Base-by-base conservation (phyloP, 106 monocot species). In the Narthecium ossifragum region DNA sequence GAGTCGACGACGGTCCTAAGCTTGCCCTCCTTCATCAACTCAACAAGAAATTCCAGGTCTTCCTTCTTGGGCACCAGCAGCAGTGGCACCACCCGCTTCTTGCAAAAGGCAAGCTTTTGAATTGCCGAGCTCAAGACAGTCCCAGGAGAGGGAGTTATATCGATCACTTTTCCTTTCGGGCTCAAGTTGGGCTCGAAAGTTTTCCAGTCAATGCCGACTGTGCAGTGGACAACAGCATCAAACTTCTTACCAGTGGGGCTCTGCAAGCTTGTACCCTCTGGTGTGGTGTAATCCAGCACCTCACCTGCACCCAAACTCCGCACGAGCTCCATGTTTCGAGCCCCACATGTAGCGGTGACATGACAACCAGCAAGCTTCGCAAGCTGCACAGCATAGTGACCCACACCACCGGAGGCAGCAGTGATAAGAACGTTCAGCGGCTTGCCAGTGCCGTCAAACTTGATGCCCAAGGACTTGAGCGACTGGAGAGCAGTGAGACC, bases 331-430 rank as follows among this genome's bases (percentile, higher is more conserved):
- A 54, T 26, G 48, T 80, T 80, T 3, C 75, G 75, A 31, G 47
- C 57, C 5, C 80, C 71, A 26, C 80, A 80, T 1, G 80, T 80
- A 36, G 75, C 80, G 0, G 80, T 80, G 1, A 75, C 66, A 43
- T 75, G 67, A 51, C 53, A 51, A 30, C 53, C 53, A 3, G 58
- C 67, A 13, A 75, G 52, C 39, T 75, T 75, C 1, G 80, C 74
- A 8, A 80, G 75, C 57, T 80, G 80, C 4, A 71, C 64, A 1
- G 80, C 70, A 6, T 62, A 75, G 10, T 34, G 67, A 4, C 81
- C 81, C 0, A 76, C 72, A 5, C 81, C 81, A 3, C 81, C 81
- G 1, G 81, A 81, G 63, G 81, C 68, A 8, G 81, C 81, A 5
- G 81, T 76, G 51, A 76, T 75, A 6, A 81, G 71, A 51, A 81